phyloP scores from a whole-genome alignment of 768 basidiomycete species.

The Serendipita sp. region DNA sequence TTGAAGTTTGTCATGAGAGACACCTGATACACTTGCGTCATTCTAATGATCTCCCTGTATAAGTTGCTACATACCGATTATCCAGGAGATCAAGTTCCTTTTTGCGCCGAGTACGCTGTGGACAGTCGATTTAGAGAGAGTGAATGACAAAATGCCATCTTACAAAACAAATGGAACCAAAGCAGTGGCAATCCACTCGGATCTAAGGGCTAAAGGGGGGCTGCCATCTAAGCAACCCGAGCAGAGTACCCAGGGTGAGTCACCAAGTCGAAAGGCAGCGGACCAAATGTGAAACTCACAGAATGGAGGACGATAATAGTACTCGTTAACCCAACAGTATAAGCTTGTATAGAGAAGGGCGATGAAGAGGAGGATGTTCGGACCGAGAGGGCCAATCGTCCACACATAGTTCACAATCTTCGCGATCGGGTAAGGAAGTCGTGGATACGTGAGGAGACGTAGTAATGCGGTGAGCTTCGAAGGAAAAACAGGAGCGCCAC shows the following conservation, averaged over 20 bases:
- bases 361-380: constrained; percentile 1
- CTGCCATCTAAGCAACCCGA: not conserved
- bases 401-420: not conserved
- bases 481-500: not conserved
- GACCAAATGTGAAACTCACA: not conserved
- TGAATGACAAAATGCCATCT: too few species aligned
- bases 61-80: not conserved
- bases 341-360: not conserved
- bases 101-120: constrained; percentile 3
- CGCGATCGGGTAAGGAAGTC: not conserved
- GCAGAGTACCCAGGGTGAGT: not conserved
- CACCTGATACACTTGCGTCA: constrained; percentile 7
- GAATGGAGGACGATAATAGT: constrained; percentile 6
- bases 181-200: constrained; percentile 6
- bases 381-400: not conserved
- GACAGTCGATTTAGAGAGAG: too few species aligned
- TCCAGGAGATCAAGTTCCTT: constrained; percentile 1
- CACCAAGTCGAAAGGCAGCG: not conserved
- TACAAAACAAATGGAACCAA: constrained; percentile 5
- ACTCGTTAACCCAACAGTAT: not conserved
- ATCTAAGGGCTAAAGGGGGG: not conserved
- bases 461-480: not conserved
- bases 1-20: constrained; percentile 19
- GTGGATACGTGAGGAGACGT: not conserved
- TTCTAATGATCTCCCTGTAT: not conserved